Evolutionary conservation across 805 yeast genomes (phyloP).

Genomic region (Saccharomycopsis fibuligera): DNA sequence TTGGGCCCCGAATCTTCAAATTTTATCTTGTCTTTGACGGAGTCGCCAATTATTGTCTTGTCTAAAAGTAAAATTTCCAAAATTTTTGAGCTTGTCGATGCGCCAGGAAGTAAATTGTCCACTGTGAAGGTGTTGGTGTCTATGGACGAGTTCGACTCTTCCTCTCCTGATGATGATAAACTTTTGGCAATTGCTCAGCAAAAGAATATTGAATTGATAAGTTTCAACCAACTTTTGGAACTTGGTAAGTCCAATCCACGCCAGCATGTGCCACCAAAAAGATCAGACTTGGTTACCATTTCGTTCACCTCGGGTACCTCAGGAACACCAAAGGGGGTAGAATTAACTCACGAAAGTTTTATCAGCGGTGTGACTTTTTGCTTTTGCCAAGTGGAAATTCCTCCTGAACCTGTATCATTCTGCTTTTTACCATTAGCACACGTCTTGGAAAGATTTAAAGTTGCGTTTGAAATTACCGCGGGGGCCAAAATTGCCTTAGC

Average conservation of each 20-base stretch:
- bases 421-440: slow-evolving; percentile 53
- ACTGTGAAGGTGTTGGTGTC: slow-evolving; percentile 23
- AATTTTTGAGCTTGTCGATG: slow-evolving; percentile 23
- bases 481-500: slow-evolving; percentile 45
- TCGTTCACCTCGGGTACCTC: slow-evolving; percentile 66
- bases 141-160: slow-evolving; percentile 10
- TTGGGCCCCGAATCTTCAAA: slow-evolving; percentile 54
- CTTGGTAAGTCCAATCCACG: slow-evolving; percentile 33
- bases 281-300: slow-evolving; percentile 42
- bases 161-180: slow-evolving; percentile 19
- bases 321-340: slow-evolving; percentile 58
- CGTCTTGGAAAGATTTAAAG: slow-evolving; percentile 41
- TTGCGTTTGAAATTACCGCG: slow-evolving; percentile 22
- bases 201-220: slow-evolving; percentile 29
- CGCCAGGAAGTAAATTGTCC: slow-evolving; percentile 16
- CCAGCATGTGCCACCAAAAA: slow-evolving; percentile 35
- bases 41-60: slow-evolving; percentile 46
- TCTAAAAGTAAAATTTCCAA: slow-evolving; percentile 35
- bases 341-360: slow-evolving; percentile 33
- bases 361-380: slow-evolving; percentile 10
- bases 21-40: slow-evolving; percentile 55
- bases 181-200: background rate
- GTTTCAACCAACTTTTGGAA: slow-evolving; percentile 30
- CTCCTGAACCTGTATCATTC: slow-evolving; percentile 35
- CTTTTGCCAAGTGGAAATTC: slow-evolving; percentile 24